These are phyloP conservation scores for Agrocybe chaxingu DNA, from an alignment of 768 basidiomycete genomes.

Conservation along the genomic window DNA sequence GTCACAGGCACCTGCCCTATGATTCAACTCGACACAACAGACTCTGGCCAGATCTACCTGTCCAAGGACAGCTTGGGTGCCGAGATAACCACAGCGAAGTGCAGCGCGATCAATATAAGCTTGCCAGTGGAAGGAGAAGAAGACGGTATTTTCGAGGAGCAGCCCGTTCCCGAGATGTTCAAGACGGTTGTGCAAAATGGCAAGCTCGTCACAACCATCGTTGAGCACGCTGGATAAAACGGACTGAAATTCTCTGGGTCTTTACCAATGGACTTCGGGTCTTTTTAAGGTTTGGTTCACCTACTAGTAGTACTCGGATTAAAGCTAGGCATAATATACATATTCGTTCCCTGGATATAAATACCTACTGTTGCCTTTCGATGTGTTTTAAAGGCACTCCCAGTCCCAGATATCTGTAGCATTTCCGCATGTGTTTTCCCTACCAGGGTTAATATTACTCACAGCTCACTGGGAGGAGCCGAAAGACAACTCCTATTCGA, in stretches of 20 bases:
- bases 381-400: no score
- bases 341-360: no score
- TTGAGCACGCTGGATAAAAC: constrained; percentile 73
- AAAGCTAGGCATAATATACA: no score
- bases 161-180: constrained; percentile 93
- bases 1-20: constrained; percentile 89
- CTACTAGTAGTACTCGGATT: no score
- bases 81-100: constrained; percentile 94
- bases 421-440: no score
- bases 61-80: constrained; percentile 72
- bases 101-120: constrained; percentile 88
- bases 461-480: no score
- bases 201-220: constrained; percentile 82
- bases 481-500: no score
- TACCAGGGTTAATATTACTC: no score
- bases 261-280: no score
- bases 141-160: constrained; percentile 88
- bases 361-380: no score
- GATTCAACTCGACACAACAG: constrained; percentile 90
- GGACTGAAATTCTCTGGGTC: neutral
- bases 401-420: no score
- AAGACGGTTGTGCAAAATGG: constrained; percentile 78
- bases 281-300: no score
- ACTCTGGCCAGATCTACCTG: constrained; percentile 93
- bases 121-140: constrained; percentile 85